Percentiles rank a stretch among this genome's conserved stretches.
Evolutionary conservation across 768 basidiomycete species (phyloP).

Genomic region (Fomitopsis pulvina): DNA sequence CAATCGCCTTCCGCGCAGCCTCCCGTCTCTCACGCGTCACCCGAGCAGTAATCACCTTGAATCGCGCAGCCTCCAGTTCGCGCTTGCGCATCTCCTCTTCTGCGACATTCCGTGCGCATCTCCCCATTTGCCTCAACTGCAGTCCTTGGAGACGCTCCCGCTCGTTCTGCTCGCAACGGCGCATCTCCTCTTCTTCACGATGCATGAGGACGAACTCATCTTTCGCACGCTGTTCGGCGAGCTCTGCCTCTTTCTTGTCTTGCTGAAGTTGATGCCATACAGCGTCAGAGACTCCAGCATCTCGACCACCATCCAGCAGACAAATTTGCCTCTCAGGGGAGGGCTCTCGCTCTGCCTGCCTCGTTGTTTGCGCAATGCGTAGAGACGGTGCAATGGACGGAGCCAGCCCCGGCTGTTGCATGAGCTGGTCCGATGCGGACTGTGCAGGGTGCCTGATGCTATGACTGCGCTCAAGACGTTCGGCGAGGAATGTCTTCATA

Average conservation of each 20-base stretch:
- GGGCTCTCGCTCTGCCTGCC: background rate
- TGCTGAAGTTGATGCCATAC: conserved; percentile 45
- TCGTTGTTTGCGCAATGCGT: background rate
- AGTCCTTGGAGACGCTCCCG: background rate
- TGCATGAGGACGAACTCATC: conserved; percentile 7
- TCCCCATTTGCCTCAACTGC: too few relatives aligned
- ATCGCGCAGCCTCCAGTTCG: conserved; percentile 20
- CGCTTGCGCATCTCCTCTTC: conserved; percentile 18
- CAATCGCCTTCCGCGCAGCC: conserved; percentile 20
- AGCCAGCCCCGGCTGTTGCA: background rate
- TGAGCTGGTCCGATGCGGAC: background rate
- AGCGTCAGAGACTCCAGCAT: conserved; percentile 45
- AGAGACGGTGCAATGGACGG: background rate
- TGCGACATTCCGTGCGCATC: conserved; percentile 13
- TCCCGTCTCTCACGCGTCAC: conserved; percentile 20
- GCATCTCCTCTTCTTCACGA: background rate
- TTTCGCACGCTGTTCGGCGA: conserved; percentile 17
- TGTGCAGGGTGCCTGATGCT: background rate
- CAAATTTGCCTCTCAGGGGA: background rate
- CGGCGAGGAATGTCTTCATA: conserved; percentile 15
- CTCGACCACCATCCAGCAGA: conserved; percentile 22
- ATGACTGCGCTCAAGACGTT: conserved; percentile 3
- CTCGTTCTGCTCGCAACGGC: background rate
- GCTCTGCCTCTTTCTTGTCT: conserved; percentile 29
- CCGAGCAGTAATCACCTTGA: conserved; percentile 22